Percentiles rank a stretch among this genome's conserved stretches.
Evolutionary conservation across 352 stramenopile genomes (phyloP).

Genomic region (Pythium biforme): DNA sequence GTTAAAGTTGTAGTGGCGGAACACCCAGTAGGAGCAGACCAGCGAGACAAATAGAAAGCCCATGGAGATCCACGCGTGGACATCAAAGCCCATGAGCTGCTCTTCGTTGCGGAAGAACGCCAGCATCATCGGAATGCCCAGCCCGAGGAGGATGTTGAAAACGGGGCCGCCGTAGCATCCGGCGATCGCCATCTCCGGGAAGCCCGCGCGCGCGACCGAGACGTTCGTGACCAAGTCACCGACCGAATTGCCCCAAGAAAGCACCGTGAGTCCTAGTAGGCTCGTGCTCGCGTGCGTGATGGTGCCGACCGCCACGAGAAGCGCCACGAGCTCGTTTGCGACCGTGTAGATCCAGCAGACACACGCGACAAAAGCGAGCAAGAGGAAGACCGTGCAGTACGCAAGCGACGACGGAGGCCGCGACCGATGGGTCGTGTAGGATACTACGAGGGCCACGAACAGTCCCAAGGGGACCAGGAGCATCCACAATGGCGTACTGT

Average conservation of each 20-base stretch:
- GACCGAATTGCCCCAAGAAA: constrained; percentile 85
- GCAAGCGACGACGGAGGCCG: constrained; percentile 47
- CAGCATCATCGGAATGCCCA: constrained; percentile 71
- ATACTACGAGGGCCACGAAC: constrained; percentile 61
- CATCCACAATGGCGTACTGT: constrained; percentile 44
- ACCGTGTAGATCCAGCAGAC: constrained; percentile 92
- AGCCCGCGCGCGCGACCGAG: constrained; percentile 74
- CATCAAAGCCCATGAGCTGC: constrained; percentile 51
- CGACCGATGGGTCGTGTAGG: constrained; percentile 63
- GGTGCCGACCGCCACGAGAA: constrained; percentile 71
- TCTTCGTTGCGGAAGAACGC: constrained; percentile 47
- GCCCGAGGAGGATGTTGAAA: constrained; percentile 80
- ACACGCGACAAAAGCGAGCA: constrained; percentile 76
- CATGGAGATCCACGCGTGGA: constrained; percentile 74
- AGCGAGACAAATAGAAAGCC: constrained; percentile 65
- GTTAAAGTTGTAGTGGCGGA: constrained; percentile 47
- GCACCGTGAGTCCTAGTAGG: constrained; percentile 72
- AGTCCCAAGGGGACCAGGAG: constrained; percentile 19
- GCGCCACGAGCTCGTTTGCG: constrained; percentile 81
- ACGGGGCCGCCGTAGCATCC: constrained; percentile 82
- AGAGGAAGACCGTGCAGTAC: constrained; percentile 55
- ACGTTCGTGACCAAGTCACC: constrained; percentile 84
- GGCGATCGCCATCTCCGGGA: constrained; percentile 84
- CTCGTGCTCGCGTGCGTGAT: constrained; percentile 80
- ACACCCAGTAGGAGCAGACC: constrained; percentile 48